Evolutionary conservation across 371 early-diverging fungal species (phyloP).

Genomic region (Mucor piriformis): DNA sequence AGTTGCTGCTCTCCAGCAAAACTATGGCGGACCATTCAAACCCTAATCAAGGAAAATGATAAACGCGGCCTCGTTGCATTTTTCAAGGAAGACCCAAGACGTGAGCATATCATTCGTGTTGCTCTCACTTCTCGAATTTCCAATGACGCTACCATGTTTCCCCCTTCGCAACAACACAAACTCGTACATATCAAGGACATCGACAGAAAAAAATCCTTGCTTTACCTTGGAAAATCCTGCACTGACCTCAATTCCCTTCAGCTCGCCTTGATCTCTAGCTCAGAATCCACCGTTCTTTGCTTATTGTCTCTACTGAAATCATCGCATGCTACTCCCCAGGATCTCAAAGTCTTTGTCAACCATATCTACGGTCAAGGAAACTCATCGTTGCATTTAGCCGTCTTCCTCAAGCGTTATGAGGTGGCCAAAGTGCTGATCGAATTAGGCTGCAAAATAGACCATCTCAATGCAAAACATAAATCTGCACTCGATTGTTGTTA

Average conservation of each 20-base stretch:
- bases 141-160: conserved; percentile 24
- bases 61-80: conserved; percentile 13
- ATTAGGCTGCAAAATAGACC: conserved; percentile 59
- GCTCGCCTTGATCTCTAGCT: conserved; percentile 17
- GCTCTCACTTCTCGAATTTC: conserved; percentile 26
- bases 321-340: conserved; percentile 2
- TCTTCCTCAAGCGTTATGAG: conserved; percentile 68
- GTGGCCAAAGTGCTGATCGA: conserved; percentile 64
- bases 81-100: conserved; percentile 24
- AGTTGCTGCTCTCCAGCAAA: conserved; percentile 33
- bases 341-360: conserved; percentile 53
- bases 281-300: conserved; percentile 19
- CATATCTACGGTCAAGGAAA: conserved; percentile 73
- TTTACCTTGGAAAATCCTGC: conserved; percentile 18
- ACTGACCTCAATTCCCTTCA: conserved; percentile 30
- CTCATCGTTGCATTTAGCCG: conserved; percentile 71
- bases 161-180: conserved; percentile 29
- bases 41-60: conserved; percentile 21
- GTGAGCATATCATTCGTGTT: conserved; percentile 26
- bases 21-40: conserved; percentile 31
- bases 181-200: no score
- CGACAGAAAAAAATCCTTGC: conserved; percentile 9
- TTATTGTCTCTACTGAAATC: conserved; percentile 17
- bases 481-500: conserved; percentile 67
- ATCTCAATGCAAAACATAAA: conserved; percentile 60